A percentile compares a stretch with the other conserved stretches of the same genome.
These are phyloP conservation scores for Saposhnikovia divaricata DNA, from an alignment of 129 eudicot species.

Conservation along the genomic window DNA sequence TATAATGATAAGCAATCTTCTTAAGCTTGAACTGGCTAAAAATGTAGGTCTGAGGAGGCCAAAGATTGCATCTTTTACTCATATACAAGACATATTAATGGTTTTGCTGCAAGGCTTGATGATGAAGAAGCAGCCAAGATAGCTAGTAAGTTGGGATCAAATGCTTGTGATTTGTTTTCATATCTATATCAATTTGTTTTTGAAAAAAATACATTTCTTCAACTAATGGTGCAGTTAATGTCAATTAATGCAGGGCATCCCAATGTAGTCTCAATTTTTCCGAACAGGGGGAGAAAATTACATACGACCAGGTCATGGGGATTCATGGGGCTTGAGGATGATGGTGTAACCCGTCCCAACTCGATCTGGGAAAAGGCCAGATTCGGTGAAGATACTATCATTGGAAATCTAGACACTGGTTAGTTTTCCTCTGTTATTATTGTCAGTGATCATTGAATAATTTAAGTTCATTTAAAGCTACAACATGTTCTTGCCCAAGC, in stretches of 20 bases:
- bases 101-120: conserved; percentile 88
- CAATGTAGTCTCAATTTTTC: conserved; percentile 66
- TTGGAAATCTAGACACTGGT: conserved; percentile 96
- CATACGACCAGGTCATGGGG: conserved; percentile 96
- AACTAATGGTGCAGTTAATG: neutral
- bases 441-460: neutral
- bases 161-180: conserved; percentile 3
- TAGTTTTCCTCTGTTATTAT: conserved; percentile 11
- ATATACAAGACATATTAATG: conserved; percentile 84
- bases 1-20: neutral
- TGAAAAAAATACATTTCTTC: neutral
- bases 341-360: conserved; percentile 37
- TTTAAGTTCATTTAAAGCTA: neutral
- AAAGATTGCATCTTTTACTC: conserved; percentile 79
- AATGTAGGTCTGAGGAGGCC: conserved; percentile 51
- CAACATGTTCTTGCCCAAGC: neutral
- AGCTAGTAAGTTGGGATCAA: conserved; percentile 44
- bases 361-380: conserved; percentile 84
- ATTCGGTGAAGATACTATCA: conserved; percentile 79
- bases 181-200: neutral
- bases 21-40: conserved; percentile 2
- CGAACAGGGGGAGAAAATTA: conserved; percentile 58
- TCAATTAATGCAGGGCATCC: conserved; percentile 61
- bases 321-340: conserved; percentile 63
- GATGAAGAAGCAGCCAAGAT: conserved; percentile 63